Evolutionary conservation across 139 green algal species (phyloP), one percentile per base, ranked within the genome.

Genomic region (Parachlorella kessleri): DNA sequence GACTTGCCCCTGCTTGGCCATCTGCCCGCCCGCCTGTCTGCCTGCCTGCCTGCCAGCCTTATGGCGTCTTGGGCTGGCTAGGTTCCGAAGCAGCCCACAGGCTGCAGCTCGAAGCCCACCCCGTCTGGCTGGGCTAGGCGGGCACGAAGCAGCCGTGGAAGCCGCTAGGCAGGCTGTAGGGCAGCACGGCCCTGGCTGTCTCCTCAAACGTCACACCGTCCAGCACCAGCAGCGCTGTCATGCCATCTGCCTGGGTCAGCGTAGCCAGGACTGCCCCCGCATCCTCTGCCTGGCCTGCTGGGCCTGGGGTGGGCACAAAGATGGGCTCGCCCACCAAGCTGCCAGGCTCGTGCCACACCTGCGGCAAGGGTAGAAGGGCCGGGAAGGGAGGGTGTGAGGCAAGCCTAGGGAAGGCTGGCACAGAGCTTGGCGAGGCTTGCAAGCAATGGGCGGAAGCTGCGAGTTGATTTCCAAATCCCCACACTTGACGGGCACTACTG

Each of bases 91-190:
- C 67, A 10, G 21, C 24, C 26, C 38, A n/a, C 33, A 41, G 32
- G 33, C 28, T 33, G 26, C 33, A 14, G 33, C 39, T 18, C 65
- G 33, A 21, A 10, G 65, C 30, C 23, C 28, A 7, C 33, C 32
- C 33, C 28, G 8, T 33, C 65, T 70, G 65, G 65, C 33, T 30
- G 30, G 14, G 9, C 28, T 9, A 53, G 33, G 35, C 53, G 33
- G 81, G 79, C 18, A 93, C 23, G 39, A 89, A 96, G 8, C 74
- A 76, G 59, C 88, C 92, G 78, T 97, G 93, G 79, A 97, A 97
- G 1, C 91, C 72, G 35, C 87, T 88, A 14, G 93, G 88, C 55
- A 93, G 66, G 2, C 71, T n/a, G 53, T 88, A 88, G 0, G 91
- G 91, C 81, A 97, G 76, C 48, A 75, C 6, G 7, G 85, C 90